Percentiles rank a stretch among this genome's conserved stretches.
phyloP scores from a whole-genome alignment of 176 grass and related monocot species.

The Zizania latifolia region DNA sequence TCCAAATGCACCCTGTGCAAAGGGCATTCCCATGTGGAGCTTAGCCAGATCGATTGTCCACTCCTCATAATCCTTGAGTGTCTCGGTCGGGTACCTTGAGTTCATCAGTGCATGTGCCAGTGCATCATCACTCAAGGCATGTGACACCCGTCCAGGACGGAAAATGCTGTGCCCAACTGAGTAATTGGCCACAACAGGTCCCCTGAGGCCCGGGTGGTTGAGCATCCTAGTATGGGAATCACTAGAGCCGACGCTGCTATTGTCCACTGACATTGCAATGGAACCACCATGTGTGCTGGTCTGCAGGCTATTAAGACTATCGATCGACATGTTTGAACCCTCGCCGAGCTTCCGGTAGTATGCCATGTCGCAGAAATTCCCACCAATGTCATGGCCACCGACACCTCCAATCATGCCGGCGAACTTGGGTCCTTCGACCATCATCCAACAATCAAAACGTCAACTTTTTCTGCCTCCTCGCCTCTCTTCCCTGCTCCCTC shows the following conservation, averaged over 20 bases:
- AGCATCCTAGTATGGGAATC: constrained; percentile 47
- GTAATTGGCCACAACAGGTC: constrained; percentile 28
- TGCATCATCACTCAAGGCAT: constrained; percentile 49
- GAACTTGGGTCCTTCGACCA: constrained; percentile 51
- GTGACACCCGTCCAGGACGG: constrained; percentile 32
- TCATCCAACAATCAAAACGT: neutral
- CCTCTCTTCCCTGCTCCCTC: neutral
- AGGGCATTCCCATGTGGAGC: constrained; percentile 46
- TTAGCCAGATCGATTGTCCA: constrained; percentile 51
- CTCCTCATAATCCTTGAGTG: constrained; percentile 44
- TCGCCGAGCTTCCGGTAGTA: constrained; percentile 52
- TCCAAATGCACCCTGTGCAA: constrained; percentile 59
- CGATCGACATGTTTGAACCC: constrained; percentile 51
- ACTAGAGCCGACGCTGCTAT: constrained; percentile 44
- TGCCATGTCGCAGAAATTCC: constrained; percentile 48
- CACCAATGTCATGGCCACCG: constrained; percentile 15
- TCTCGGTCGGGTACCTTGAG: constrained; percentile 29
- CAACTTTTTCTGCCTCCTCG: neutral
- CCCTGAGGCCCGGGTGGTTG: constrained; percentile 33
- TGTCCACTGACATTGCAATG: constrained; percentile 37
- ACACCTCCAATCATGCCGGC: constrained; percentile 37
- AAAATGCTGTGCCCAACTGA: constrained; percentile 40
- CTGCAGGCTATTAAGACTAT: constrained; percentile 40
- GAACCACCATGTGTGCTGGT: constrained; percentile 42
- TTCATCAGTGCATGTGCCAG: constrained; percentile 49